Evolutionary conservation across 192 early-diverging fungal species (phyloP), one percentile per base, ranked within the genome.

Genomic region (Backusella australiensis): DNA sequence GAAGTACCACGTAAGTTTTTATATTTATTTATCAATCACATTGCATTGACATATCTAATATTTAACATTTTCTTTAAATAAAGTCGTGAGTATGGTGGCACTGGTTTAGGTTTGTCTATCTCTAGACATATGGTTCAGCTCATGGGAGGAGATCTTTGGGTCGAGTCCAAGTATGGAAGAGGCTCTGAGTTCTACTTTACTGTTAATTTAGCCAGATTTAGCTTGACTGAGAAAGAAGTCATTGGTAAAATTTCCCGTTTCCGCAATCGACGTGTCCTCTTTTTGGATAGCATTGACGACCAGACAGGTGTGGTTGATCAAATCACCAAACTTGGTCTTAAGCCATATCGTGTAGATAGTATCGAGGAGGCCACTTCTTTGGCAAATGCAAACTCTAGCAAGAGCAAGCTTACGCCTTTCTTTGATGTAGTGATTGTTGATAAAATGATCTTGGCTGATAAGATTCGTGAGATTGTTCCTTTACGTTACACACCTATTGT

Each of bases 51-150:
- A 59, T 49, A 59, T 34, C 17, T 34, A 42, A 49, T 34, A 41
- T 34, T 3, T 34, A 42, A 49, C 26, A 65, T 5, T 11, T 39
- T 34, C 29, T 9, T 39, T 56, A 34, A 67, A 70, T 34, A 34
- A 49, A 79, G 78, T 26, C 91, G 93, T 80, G 89, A 91, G 80
- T 97, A 93, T 76, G 93, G 93, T 39, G 95, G 94, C 39, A 95
- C 94, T 3, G 95, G 96, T 0, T 83, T 97, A 19, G 94, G 95
- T 0, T 85, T 97, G 26, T 91, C 90, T 56, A 97, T 97, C 53
- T 93, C 90, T 14, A 91, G 90, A 81, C 88, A 92, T 35, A 81
- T 97, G 7, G 90, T 91, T 38, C 86, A 90, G 44, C 83, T 95
- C 46, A 90, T 94, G 83, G 93, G 92, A 49, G 94, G 94, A 23